These are phyloP conservation scores for Lupinus albus DNA, from an alignment of 306 rosid species.

Conservation along the genomic window DNA sequence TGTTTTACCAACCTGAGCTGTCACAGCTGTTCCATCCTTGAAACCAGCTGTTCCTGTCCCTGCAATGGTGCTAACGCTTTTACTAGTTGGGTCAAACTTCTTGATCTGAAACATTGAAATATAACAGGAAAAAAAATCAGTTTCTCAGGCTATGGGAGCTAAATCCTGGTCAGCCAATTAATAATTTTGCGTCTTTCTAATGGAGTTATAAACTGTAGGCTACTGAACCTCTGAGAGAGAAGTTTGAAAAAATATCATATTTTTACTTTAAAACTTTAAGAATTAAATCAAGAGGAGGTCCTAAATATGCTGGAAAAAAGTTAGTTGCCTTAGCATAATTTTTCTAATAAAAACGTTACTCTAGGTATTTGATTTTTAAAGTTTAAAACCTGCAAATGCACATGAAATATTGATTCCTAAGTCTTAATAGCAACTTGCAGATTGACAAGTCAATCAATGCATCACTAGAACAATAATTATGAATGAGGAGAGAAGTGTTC, in stretches of 20 bases:
- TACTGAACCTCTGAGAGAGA: slow-evolving; percentile 18
- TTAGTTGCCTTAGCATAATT: slow-evolving; percentile 12
- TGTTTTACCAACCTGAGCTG: slow-evolving; percentile 69
- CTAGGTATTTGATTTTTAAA: slow-evolving; percentile 25
- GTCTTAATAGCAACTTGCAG: slow-evolving; percentile 4
- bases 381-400: slow-evolving; percentile 31
- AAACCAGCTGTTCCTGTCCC: slow-evolving; percentile 93
- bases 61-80: slow-evolving; percentile 77
- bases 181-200: slow-evolving; percentile 11
- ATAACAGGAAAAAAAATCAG: slow-evolving; percentile 32
- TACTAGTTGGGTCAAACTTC: slow-evolving; percentile 76
- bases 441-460: slow-evolving; percentile 22
- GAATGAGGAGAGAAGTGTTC: slow-evolving; percentile 26
- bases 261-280: slow-evolving; percentile 7
- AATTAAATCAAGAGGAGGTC: slow-evolving; percentile 15
- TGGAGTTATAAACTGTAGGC: slow-evolving; percentile 27
- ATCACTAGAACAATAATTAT: slow-evolving; percentile 11
- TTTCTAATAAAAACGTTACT: slow-evolving; percentile 17
- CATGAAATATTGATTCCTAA: slow-evolving; percentile 34
- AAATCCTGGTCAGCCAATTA: slow-evolving; percentile 28
- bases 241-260: slow-evolving; percentile 30
- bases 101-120: slow-evolving; percentile 66
- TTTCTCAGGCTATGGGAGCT: slow-evolving; percentile 24
- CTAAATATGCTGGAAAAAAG: slow-evolving; percentile 9
- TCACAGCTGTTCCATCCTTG: slow-evolving; percentile 68